Evolutionary conservation across 2,329 filamentous ascomycete genomes (phyloP), one percentile per base, ranked within the genome.

Genomic region (Monilinia laxa): DNA sequence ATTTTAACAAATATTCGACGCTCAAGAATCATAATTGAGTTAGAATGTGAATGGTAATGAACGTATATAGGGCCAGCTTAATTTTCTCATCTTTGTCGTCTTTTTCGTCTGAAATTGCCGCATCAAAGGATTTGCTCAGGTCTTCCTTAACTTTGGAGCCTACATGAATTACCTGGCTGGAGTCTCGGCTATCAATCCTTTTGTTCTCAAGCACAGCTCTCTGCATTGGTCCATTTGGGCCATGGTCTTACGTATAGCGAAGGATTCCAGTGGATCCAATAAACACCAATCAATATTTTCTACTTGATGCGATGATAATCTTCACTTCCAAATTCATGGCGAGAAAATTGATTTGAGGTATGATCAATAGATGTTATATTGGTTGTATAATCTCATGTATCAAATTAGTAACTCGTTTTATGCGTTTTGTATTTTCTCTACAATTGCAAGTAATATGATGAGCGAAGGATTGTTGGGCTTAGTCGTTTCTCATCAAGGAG

Each of bases 81-180:
- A 38, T 3, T 47, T 12, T 12, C 18, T 2, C 7, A 18, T 6
- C 2, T 11, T 0, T 18, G 23, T 18, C 0, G 1, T 3, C 31
- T 23, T 38, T 20, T 51, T 25, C n/a, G 25, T 42, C 53, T 40
- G n/a, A 12, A 35, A 4, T 23, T 49, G 4, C 16, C 49, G 7
- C 20, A 60, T 49, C 4, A 18, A 20, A 23, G 10, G 23, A 28
- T 7, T 5, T 28, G 3, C 11, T 4, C 23, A 25, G 4, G 28
- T 35, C 28, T 38, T 28, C 20, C n/a, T 60, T 51, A 12, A 2
- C 16, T 23, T 9, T 18, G 14, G n/a, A 1, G 18, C 28, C 2
- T n/a, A 7, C 18, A 47, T 31, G 28, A 49, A 23, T 20, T 16
- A 11, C 31, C 14, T n/a, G 28, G 9, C 25, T 60, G 20, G 28